A percentile compares a stretch with the other conserved stretches of the same genome.
Conservation (phyloP, 345 rosid genomes). For the Jatropha curcas region DNA sequence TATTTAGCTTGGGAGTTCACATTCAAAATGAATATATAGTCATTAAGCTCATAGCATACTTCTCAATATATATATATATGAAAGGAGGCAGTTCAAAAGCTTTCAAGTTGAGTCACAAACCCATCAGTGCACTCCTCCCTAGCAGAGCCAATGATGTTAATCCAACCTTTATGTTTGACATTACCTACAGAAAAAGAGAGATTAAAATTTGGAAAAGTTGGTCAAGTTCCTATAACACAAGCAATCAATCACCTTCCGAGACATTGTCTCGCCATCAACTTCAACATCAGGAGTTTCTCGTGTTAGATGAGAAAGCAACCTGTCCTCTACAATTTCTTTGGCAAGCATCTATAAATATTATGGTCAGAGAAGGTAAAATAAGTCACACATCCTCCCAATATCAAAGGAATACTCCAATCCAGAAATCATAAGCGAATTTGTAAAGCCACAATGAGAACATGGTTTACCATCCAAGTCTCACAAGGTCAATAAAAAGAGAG, state of each 20-base stretch:
- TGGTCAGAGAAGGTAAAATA: slow-evolving; percentile 24
- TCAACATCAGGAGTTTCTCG: slow-evolving; percentile 52
- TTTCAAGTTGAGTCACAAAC: slow-evolving; percentile 44
- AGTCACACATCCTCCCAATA: neutral
- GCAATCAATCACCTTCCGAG: slow-evolving; percentile 53
- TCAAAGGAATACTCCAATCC: slow-evolving; percentile 18
- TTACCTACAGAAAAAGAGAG: slow-evolving; percentile 45
- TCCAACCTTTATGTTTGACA: slow-evolving; percentile 76
- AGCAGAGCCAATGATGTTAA: slow-evolving; percentile 80
- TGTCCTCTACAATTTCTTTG: slow-evolving; percentile 80
- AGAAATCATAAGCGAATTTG: neutral
- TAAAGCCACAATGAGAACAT: slow-evolving; percentile 4
- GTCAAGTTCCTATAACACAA: neutral
- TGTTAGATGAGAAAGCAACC: slow-evolving; percentile 71
- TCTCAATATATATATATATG: neutral
- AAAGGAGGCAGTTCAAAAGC: slow-evolving; percentile 5
- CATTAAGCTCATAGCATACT: slow-evolving; percentile 20
- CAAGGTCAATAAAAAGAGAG: neutral
- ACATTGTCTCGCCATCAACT: slow-evolving; percentile 43
- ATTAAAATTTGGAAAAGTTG: slow-evolving; percentile 14
- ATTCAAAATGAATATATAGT: slow-evolving; percentile 19
- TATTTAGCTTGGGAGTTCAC: slow-evolving; percentile 63
- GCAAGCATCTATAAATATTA: slow-evolving; percentile 71
- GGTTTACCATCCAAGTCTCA: slow-evolving; percentile 4
- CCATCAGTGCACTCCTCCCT: slow-evolving; percentile 78